These are phyloP conservation scores for Diaporthe amygdali DNA, from an alignment of 2,329 filamentous ascomycete genomes.

Conservation along the genomic window DNA sequence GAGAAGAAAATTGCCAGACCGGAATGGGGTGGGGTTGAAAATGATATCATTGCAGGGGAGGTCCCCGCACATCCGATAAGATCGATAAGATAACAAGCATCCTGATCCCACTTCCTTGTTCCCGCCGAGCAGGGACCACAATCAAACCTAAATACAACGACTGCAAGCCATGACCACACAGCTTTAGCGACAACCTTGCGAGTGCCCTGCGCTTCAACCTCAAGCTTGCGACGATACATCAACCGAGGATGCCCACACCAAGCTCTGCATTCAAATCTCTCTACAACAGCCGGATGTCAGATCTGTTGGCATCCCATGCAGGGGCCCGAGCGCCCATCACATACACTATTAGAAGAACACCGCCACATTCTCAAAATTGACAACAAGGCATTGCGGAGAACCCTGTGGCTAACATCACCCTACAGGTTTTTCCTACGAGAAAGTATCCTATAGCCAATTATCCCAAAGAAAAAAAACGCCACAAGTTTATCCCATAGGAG, in stretches of 20 bases:
- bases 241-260: not conserved
- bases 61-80: not conserved
- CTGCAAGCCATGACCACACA: not conserved
- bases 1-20: not conserved
- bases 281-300: not conserved
- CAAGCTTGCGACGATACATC: not conserved
- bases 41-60: constrained; percentile 3
- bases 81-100: not conserved
- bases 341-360: too few species aligned
- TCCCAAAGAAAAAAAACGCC: too few species aligned
- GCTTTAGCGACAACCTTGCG: not conserved
- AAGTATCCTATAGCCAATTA: too few species aligned
- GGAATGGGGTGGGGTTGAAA: not conserved
- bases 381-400: too few species aligned
- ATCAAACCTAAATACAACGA: not conserved
- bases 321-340: not conserved
- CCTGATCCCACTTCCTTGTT: not conserved
- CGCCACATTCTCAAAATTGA: too few species aligned
- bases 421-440: too few species aligned
- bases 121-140: not conserved
- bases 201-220: not conserved
- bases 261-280: not conserved
- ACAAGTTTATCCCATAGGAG: too few species aligned
- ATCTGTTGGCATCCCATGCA: not conserved
- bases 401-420: too few species aligned